phyloP scores from a whole-genome alignment of 805 yeast species.

The Wickerhamomyces silvicola region DNA sequence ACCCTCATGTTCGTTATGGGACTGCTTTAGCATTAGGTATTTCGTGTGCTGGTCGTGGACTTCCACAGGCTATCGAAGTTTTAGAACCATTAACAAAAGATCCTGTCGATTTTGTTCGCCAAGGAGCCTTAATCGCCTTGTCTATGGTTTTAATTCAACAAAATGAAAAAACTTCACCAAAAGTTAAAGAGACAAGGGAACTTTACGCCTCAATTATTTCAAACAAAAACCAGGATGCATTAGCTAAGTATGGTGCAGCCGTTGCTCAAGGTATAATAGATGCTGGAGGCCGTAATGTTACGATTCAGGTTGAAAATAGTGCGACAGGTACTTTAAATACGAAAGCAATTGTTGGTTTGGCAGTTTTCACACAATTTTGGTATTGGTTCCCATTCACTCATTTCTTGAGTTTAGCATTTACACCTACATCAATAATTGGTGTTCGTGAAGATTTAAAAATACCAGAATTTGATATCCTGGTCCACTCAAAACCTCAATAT shows the following conservation, averaged over 20 bases:
- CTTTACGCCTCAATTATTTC: conserved; percentile 68
- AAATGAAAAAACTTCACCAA: conserved; percentile 76
- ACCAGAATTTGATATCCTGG: conserved; percentile 75
- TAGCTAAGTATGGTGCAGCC: conserved; percentile 97
- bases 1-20: conserved; percentile 97
- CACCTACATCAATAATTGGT: conserved; percentile 88
- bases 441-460: conserved; percentile 78
- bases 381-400: conserved; percentile 98
- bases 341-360: conserved; percentile 87
- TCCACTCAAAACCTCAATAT: conserved; percentile 71
- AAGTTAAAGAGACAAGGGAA: conserved; percentile 71
- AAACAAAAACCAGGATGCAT: conserved; percentile 90
- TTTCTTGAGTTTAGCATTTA: conserved; percentile 83
- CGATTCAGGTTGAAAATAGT: conserved; percentile 80
- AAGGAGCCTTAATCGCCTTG: conserved; percentile 90
- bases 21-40: conserved; percentile 96
- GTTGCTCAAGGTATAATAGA: conserved; percentile 95
- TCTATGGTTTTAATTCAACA: conserved; percentile 88
- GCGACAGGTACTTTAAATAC: conserved; percentile 88
- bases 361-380: conserved; percentile 92
- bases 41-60: conserved; percentile 92
- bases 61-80: conserved; percentile 83
- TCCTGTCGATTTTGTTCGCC: conserved; percentile 95
- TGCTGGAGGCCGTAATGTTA: conserved; percentile 98
- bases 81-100: conserved; percentile 90